Percentiles rank a stretch among this genome's conserved stretches.
Evolutionary conservation across 495 filamentous ascomycete species (phyloP).

Genomic region (Trichoderma asperelloides): DNA sequence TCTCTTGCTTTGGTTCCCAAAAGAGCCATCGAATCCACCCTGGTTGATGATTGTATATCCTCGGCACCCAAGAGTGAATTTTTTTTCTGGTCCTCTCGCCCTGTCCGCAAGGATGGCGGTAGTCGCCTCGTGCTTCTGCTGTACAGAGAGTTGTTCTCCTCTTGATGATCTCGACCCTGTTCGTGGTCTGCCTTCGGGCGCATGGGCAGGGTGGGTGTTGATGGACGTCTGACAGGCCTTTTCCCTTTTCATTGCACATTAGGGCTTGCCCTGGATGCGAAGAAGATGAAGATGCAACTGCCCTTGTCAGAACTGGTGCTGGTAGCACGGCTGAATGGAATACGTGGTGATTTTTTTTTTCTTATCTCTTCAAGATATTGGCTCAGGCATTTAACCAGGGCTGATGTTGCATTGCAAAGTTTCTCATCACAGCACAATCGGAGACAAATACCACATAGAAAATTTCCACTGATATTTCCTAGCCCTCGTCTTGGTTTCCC

Average conservation of each 20-base stretch:
- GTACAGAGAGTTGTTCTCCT: conserved; percentile 46
- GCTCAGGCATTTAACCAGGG: no score
- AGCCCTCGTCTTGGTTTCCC: background rate
- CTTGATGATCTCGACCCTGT: conserved; percentile 52
- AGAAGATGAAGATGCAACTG: conserved; percentile 23
- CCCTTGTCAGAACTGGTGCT: conserved; percentile 2
- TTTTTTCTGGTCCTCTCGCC: conserved; percentile 37
- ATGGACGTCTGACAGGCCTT: conserved; percentile 56
- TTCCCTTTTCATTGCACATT: conserved; percentile 37
- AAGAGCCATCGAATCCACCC: conserved; percentile 55
- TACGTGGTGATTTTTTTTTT: background rate
- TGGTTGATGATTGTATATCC: conserved; percentile 54
- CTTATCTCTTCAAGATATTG: no score
- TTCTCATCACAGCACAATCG: no score
- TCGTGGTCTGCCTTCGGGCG: conserved; percentile 44
- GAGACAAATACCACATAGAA: background rate
- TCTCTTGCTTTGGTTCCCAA: conserved; percentile 71
- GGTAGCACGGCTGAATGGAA: background rate
- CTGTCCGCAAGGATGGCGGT: conserved; percentile 44
- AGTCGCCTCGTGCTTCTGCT: conserved; percentile 21
- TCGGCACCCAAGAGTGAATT: conserved; percentile 52
- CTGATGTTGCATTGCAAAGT: no score
- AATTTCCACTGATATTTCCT: background rate
- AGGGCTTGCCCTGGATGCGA: conserved; percentile 29
- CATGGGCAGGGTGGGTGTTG: conserved; percentile 48